Base-by-base conservation (phyloP, 2,329 filamentous ascomycete species). In the Gyromitra esculenta region DNA sequence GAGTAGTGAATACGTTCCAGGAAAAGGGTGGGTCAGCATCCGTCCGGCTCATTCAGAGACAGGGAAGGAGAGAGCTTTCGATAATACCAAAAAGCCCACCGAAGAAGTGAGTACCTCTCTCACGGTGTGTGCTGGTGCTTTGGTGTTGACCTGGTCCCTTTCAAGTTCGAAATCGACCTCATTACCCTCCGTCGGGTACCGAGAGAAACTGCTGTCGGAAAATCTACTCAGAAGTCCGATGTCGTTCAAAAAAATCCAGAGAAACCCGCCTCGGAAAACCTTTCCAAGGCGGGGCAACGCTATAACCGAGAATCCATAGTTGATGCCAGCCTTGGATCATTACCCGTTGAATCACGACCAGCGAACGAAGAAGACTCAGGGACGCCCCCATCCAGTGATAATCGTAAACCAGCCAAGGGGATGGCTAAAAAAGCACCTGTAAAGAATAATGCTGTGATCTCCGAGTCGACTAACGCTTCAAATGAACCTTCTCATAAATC, bases 121-220 rank as follows among this genome's bases (percentile, higher is more conserved):
- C n/a, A 39, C 15, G 50, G 2, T 31, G n/a, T n/a, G 15, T 15
- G 50, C 13, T 37, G 37, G 21, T 5, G n/a, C 25, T n/a, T 21
- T 50, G 25, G 9, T 43, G 60, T 31, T 56, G n/a, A 57, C 21
- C 6, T 39, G 6, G 21, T 39, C 41, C 7, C 15, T 57, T 13
- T 5, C 21, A 9, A 74, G 72, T 63, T 56, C 13, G 74, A 77
- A 7, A 74, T 77, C 8, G 74, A 77, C 43, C n/a, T 77, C 1
- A 77, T 77, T 1, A 74, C 74, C 2, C 52, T 77, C n/a, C 57
- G 41, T 4, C 39, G 59, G 35, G 48, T 74, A 1, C 74, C 70
- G 18, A 73, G 35, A 25, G 25, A 2, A 4, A 56, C 21, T 7
- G 9, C 18, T 52, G 21, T 15, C 13, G 39, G 37, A 13, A 5